Base-by-base conservation (phyloP, 108 stramenopile genomes). In the Cyclostephanos tholiformis region DNA sequence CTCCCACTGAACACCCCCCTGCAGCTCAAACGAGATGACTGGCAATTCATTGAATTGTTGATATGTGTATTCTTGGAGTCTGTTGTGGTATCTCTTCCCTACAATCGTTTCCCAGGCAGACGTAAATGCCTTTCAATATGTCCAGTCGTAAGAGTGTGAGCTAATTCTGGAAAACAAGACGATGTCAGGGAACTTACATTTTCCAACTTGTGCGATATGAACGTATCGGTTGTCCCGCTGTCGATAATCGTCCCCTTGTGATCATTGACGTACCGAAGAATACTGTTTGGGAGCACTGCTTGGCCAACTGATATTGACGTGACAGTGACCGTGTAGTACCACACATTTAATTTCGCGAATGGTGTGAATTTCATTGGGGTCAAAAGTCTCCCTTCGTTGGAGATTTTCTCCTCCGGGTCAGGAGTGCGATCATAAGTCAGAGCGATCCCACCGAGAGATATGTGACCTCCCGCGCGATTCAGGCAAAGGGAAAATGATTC, bases 141-240 rank as follows among this genome's bases (percentile, higher is more conserved):
- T 63, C 10, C 62, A 63, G 35, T 36, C 2, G 38, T 38, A 39
- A 63, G 27, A 38, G 62, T 19, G 17, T 39, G 20, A 39, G 38
- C 59, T 12, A 32, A 35, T 38, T 12, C 2, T 14, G 44, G 20
- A 48, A 55, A 27, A 55, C 9, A 26, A 19, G 17, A 41, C 7
- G 6, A 46, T 20, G 25, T 59, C 17, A 57, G 36, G 46, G 7
- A 9, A 22, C 58, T 59, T 14, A 75, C 74, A 59, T 63, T 65
- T 20, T 84, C 72, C 16, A 92, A 63, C 23, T 68, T 62, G 32
- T 66, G 49, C 9, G 96, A 93, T 11, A 99, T 84, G 71, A 91
- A 98, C 9, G 97, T 96, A 81, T 99, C 98, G 13, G 98, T 99
- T 6, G 98, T 99, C 7, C 98, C 98, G 50, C 85, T 85, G 82